Base-by-base conservation (phyloP, 2,329 filamentous ascomycete species). In the Sporothrix variecibatus region DNA sequence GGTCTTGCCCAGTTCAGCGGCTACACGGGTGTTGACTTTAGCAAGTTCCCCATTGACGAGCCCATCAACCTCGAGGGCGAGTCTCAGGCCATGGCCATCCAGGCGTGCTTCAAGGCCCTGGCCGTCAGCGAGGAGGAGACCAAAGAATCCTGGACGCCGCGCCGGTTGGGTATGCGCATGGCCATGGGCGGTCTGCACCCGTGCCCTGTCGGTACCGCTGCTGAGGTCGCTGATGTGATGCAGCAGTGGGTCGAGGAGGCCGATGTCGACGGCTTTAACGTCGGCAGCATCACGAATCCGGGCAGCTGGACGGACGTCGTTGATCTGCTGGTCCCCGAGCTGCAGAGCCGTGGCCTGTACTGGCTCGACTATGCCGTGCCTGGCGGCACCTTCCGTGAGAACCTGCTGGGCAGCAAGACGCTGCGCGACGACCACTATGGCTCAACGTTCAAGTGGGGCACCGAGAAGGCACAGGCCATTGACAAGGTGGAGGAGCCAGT, bases 221-320 rank as follows among this genome's bases (percentile, higher is more conserved):
- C 85, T 23, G 87, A 89, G 76, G 90, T 93, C 1, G 92, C 90
- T 0, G 91, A 94, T 79, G 86, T 87, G 46, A 84, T 94, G 74
- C 89, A 94, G 81, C 81, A 84, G 0, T 94, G 91, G 91, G 84
- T 93, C 0, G 78, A 83, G 7, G 91, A 93, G 79, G 90, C 90
- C 0, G 91, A 92, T 77, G 87, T 94, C 0, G 92, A 94, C 79
- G 92, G 92, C 0, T 94, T 94, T 81, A 94, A 94, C 79, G 86
- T 94, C 79, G 90, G 78, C 6, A 58, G 72, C 46, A 72, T 71
- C 34, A 73, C 67, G 9, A 71, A 91, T 90, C 0, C 86, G 87
- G 56, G 90, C 89, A 72, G 68, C 0, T 93, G 93, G 79, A 86
- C 90, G 73, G 91, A 93, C 76, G 86, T 93, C 0, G 87, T 91